These are phyloP conservation scores for Malus hybrid DNA, from an alignment of 331 rosid species.

Conservation along the genomic window DNA sequence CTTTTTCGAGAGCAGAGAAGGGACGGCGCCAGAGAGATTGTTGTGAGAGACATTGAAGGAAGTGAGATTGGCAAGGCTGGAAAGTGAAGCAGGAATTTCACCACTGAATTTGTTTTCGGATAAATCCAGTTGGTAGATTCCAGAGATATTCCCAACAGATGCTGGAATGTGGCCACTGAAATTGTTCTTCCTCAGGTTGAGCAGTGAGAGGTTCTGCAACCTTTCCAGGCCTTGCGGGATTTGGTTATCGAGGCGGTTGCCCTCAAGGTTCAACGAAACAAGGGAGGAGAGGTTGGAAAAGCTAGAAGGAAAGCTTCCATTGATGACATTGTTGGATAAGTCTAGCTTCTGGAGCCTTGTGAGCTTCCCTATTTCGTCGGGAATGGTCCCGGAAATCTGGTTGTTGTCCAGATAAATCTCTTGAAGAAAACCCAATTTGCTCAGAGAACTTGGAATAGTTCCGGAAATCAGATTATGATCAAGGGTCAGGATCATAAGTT, in stretches of 20 bases:
- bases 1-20: constrained; percentile 50
- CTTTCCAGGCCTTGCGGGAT: constrained; percentile 43
- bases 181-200: constrained; percentile 55
- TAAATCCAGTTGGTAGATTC: constrained; percentile 48
- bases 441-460: constrained; percentile 49
- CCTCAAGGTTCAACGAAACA: constrained; percentile 42
- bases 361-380: constrained; percentile 58
- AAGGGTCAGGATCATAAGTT: constrained; percentile 55
- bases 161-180: constrained; percentile 71
- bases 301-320: constrained; percentile 61
- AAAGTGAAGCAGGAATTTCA: constrained; percentile 59
- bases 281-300: constrained; percentile 57
- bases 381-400: constrained; percentile 52
- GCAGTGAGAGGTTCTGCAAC: constrained; percentile 51
- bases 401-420: constrained; percentile 57
- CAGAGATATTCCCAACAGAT: constrained; percentile 63
- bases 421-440: constrained; percentile 47
- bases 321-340: constrained; percentile 63
- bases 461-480: constrained; percentile 69
- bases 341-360: constrained; percentile 58
- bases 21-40: constrained; percentile 81
- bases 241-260: constrained; percentile 38
- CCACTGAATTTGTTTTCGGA: constrained; percentile 56
- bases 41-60: constrained; percentile 79
- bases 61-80: constrained; percentile 48